Percentiles rank a stretch among this genome's conserved stretches.
These are phyloP conservation scores for Leccinum incarnatum DNA, from an alignment of 768 basidiomycete species.

Conservation along the genomic window DNA sequence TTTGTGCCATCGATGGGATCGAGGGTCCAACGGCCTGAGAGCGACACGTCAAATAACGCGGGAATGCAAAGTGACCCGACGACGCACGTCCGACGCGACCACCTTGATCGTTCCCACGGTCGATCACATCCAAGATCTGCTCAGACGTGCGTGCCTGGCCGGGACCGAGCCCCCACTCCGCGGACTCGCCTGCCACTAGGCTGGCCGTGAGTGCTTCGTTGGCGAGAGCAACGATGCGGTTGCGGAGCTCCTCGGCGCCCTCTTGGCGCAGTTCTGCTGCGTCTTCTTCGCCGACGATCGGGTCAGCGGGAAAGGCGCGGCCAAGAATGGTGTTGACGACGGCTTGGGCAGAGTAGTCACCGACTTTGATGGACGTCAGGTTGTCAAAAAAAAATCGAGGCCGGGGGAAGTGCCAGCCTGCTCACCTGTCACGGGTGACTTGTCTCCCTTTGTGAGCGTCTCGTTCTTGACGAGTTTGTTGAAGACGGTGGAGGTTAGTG, in stretches of 20 bases:
- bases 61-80: not conserved
- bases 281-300: constrained; percentile 86
- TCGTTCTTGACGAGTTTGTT: constrained; percentile 78
- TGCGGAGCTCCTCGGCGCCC: constrained; percentile 39
- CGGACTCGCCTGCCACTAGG: constrained; percentile 52
- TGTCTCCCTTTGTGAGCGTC: constrained; percentile 87
- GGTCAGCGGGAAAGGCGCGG: constrained; percentile 77
- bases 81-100: constrained; percentile 70
- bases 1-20: constrained; percentile 94
- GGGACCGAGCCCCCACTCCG: constrained; percentile 72
- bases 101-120: constrained; percentile 74
- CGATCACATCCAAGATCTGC: constrained; percentile 66
- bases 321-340: constrained; percentile 80
- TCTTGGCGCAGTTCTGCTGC: constrained; percentile 68
- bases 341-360: constrained; percentile 92
- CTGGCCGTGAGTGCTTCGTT: constrained; percentile 69
- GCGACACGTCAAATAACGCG: not conserved
- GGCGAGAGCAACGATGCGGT: constrained; percentile 76
- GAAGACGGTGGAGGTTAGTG: constrained; percentile 83
- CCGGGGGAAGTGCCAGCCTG: not conserved
- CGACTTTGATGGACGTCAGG: constrained; percentile 56
- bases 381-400: constrained; percentile 18
- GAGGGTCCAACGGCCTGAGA: constrained; percentile 77
- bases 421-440: constrained; percentile 85
- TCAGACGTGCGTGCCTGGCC: constrained; percentile 50